Base-by-base conservation (phyloP, 352 stramenopile genomes). In the Globisporangium splendens region DNA sequence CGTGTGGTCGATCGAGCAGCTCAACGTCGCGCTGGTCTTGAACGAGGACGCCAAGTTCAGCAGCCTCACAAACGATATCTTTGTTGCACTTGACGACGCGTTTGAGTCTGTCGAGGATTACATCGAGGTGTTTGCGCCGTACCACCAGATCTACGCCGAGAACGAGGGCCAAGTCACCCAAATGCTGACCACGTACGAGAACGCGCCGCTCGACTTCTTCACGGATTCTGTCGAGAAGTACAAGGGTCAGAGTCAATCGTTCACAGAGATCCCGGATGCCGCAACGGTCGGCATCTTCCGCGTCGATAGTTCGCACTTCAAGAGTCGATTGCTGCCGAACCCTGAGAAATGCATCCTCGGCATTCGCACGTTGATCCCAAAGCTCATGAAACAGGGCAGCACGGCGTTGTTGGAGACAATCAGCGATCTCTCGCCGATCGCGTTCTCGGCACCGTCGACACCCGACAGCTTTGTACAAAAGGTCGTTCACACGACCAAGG, bases 231-330 rank as follows among this genome's bases (percentile, higher is more conserved):
- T 97, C 21, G 78, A 90, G 20, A 89, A 91, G 50, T 97, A 92
- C 63, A 79, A 84, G 21, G 54, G 58, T 0, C 90, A 98, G 63
- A 66, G 72, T 0, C 72, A 87, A 35, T 79, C 74, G 13, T 97
- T 98, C 67, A 74, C 63, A 2, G 74, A 79, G n/a, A 96, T 98
- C 46, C 88, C 92, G 0, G 74, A 92, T 13, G 70, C 70, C 20
- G 85, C 86, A 6, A 88, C 86, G 4, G 80, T 98, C 11, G 93
- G 91, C n/a, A 96, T 98, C 35, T 95, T 98, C 24, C 83, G 83
- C 7, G 87, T 98, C 8, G 91, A 98, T 56, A 96, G 81, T 18
- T 71, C 73, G 0, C 69, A 77, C 0, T 96, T 98, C 56, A 98
- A 98, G 60, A 74, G 72, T 8, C 58, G 68, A 20, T 65, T 98